Evolutionary conservation across 176 grass and related monocot species (phyloP), one percentile per base, ranked within the genome.

Genomic region (Oryza glumipatula): DNA sequence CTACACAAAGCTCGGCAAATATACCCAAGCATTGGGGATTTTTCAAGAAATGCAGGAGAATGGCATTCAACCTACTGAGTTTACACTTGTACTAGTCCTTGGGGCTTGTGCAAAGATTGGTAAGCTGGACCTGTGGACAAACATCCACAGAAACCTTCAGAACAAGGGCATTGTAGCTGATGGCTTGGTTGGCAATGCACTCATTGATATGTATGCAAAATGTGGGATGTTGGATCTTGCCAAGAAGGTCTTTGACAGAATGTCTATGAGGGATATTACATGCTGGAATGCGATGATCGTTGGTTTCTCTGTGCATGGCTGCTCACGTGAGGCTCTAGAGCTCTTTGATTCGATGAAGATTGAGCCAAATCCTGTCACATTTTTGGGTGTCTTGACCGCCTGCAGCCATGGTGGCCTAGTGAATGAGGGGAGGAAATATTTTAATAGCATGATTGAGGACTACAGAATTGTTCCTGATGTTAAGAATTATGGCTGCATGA

Each of bases 191-290:
- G 88, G 88, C 11, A 97, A 88, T 11, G 86, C 84, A 7, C 74
- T 97, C 44, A 67, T 97, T 1, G 88, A 97, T 78, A 94, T 97
- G 92, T 94, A 97, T 46, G 86, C 88, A 12, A 97, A 97, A 76
- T 94, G 90, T 26, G 90, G 90, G 19, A 75, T 38, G 48, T 74
- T 97, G 21, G 58, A 86, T 46, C 76, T 88, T 3, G 95, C 92
- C 9, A 79, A 51, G 2, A 65, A 86, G 24, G 70, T 93, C 30
- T 97, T 94, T 14, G 51, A 86, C 52, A 78, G 24, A 72, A 92
- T 94, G 92, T 54, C 75, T 9, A 70, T 86, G 76, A 92, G 75
- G 84, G 89, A 91, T 58, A 65, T 88, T 30, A 86, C 84, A 49
- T 88, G 89, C 80, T 93, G 87, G 89, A 91, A 93, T 8, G 15